A percentile compares a stretch with the other conserved stretches of the same genome.
Evolutionary conservation across 129 eudicot genomes (phyloP).

Genomic region (Saussurea involucrata): DNA sequence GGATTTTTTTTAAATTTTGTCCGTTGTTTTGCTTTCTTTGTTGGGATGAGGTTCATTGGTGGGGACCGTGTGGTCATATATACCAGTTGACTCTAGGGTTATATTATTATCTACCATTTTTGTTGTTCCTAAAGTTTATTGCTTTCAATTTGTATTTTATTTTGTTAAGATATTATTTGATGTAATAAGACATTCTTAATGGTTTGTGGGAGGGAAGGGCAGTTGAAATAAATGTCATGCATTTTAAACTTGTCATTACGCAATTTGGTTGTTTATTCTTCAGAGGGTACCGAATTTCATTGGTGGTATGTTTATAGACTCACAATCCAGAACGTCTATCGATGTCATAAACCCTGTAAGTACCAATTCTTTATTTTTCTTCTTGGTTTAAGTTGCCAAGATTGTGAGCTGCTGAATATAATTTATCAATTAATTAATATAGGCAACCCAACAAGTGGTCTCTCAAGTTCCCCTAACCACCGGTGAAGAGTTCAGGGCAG

Average conservation of each 20-base stretch:
- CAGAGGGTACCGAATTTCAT: conserved; percentile 88
- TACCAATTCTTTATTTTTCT: neutral
- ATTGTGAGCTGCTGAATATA: neutral
- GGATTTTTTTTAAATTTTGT: neutral
- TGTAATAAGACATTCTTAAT: neutral
- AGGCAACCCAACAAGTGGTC: conserved; percentile 96
- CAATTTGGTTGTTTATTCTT: conserved; percentile 7
- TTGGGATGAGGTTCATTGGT: neutral
- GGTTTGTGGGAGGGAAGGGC: neutral
- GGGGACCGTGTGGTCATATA: neutral
- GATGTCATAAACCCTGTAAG: conserved; percentile 92
- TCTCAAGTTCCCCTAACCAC: conserved; percentile 82
- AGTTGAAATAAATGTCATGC: neutral
- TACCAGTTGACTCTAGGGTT: neutral
- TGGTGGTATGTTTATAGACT: conserved; percentile 84
- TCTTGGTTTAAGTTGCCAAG: neutral
- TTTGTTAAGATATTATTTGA: conserved; percentile 2
- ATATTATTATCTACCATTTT: neutral
- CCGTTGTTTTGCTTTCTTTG: neutral
- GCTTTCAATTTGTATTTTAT: conserved; percentile 4
- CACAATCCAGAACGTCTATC: conserved; percentile 61
- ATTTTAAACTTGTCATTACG: neutral
- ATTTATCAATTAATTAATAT: neutral
- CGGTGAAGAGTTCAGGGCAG: conserved; percentile 76
- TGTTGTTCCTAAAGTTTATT: neutral